These are phyloP conservation scores for Alternaria arbusti DNA, from an alignment of 2,329 filamentous ascomycete genomes.

Conservation along the genomic window DNA sequence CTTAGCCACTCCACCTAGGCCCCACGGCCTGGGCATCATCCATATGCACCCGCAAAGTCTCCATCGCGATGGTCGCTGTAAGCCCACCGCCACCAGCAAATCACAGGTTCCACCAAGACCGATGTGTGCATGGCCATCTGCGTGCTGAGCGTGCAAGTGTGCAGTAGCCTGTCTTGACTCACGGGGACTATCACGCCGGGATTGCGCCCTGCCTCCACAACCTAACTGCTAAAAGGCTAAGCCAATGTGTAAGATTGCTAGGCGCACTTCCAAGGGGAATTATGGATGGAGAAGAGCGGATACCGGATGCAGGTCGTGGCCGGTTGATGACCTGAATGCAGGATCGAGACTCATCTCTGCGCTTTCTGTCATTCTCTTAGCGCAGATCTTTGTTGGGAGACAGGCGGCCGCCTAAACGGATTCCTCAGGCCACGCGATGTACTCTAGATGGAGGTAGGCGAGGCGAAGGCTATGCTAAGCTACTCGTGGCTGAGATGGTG, in stretches of 20 bases:
- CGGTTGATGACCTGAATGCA: slow-evolving; percentile 29
- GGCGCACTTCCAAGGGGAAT: slow-evolving; percentile 4
- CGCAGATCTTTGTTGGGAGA: slow-evolving; percentile 19
- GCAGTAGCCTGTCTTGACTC: slow-evolving; percentile 28
- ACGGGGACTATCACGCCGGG: slow-evolving; percentile 19
- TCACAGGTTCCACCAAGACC: slow-evolving; percentile 25
- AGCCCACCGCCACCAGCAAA: slow-evolving; percentile 19
- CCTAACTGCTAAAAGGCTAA: slow-evolving; percentile 9
- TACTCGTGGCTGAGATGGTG: slow-evolving; percentile 11
- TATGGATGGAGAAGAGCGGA: slow-evolving; percentile 18
- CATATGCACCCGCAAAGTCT: slow-evolving; percentile 15
- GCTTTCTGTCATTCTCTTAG: slow-evolving; percentile 4
- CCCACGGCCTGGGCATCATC: slow-evolving; percentile 15
- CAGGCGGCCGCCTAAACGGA: slow-evolving; percentile 8
- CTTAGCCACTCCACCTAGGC: slow-evolving; percentile 12
- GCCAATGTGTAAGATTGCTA: slow-evolving; percentile 13
- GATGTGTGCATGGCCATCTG: slow-evolving; percentile 24
- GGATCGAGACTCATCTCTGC: slow-evolving; percentile 31
- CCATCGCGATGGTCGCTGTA: slow-evolving; percentile 19
- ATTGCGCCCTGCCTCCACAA: slow-evolving; percentile 9
- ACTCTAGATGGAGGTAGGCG: slow-evolving; percentile 4
- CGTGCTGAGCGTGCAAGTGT: slow-evolving; percentile 27
- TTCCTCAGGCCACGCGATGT: slow-evolving; percentile 13
- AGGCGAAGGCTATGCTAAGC: slow-evolving; percentile 21
- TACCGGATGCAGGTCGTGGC: slow-evolving; percentile 24